Base-by-base conservation (phyloP, 139 green algal genomes). In the Haematococcus lacustris region DNA sequence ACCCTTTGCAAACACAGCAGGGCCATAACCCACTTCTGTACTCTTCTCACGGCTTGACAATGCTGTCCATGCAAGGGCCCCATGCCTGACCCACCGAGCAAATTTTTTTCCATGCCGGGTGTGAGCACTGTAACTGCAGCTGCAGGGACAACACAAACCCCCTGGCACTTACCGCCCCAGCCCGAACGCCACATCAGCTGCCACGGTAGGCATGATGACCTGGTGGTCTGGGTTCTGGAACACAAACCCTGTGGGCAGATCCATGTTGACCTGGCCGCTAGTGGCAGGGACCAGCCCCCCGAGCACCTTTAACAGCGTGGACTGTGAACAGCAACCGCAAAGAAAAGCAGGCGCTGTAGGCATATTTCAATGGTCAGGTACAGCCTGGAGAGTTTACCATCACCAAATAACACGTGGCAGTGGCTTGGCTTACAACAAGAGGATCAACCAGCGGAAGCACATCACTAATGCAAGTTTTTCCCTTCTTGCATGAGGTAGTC, bases 191-290 rank as follows among this genome's bases (percentile, higher is more conserved):
- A 99, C 95, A 68, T 99, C 95, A 37, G 92, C 87, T 3, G 84
- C 88, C 3, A 97, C 94, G 5, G 78, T 83, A 33, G 78, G 81
- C 78, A 80, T 82, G 1, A 83, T 72, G 17, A 75, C 66, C 70
- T 97, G 92, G 77, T 98, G 92, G 75, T 98, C 95, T 1, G 95
- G 95, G 78, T 98, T 98, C 67, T 99, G 95, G 73, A 98, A 97
- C 35, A 99, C 95, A 77, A 97, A 96, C 30, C 84, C 89, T 1
- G 78, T 82, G 1, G 91, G 89, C n/a, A 67, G 64, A 17, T 90
- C 79, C 2, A 69, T 70, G 5, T 79, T 47, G 1, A 91, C 76
- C 0, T 2, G 43, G 28, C 94, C 93, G 4, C 47, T 66, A 41
- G 91, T 80, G 1, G 80, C 74, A 1, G 70, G 38, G 37, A 95